These are phyloP conservation scores for Stachybotrys elegans DNA, from an alignment of 2,329 filamentous ascomycete genomes.

Conservation along the genomic window DNA sequence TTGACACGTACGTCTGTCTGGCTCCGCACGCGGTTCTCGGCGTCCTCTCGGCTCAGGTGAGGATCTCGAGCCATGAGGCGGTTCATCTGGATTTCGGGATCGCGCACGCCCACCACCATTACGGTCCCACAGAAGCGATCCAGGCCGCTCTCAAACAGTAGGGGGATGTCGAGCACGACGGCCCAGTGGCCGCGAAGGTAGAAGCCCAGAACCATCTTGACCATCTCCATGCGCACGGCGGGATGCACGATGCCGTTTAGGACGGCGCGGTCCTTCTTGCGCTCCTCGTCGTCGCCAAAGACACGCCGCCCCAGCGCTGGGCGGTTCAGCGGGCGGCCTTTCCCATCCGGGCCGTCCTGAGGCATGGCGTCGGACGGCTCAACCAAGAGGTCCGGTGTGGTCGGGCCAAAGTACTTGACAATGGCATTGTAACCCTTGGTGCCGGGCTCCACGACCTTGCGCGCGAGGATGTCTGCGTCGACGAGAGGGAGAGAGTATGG, in stretches of 20 bases:
- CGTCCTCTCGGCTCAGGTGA: conserved; percentile 79
- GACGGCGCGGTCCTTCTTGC: conserved; percentile 64
- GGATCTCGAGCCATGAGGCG: conserved; percentile 70
- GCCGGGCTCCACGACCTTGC: conserved; percentile 90
- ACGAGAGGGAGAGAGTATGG: conserved; percentile 87
- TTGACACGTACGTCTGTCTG: conserved; percentile 85
- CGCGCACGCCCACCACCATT: conserved; percentile 78
- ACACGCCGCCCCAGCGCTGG: conserved; percentile 79
- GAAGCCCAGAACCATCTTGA: conserved; percentile 63
- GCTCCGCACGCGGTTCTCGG: conserved; percentile 76
- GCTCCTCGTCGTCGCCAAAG: conserved; percentile 73
- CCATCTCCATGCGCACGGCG: conserved; percentile 79
- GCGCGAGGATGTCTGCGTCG: conserved; percentile 89
- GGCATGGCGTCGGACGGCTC: conserved; percentile 47
- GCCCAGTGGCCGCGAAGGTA: conserved; percentile 80
- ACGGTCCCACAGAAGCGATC: conserved; percentile 82
- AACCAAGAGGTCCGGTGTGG: conserved; percentile 80
- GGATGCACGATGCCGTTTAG: conserved; percentile 93
- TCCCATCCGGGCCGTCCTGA: conserved; percentile 50
- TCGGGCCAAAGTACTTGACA: conserved; percentile 72
- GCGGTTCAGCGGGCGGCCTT: conserved; percentile 74
- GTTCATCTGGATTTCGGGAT: conserved; percentile 77
- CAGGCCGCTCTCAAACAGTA: conserved; percentile 84
- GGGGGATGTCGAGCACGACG: conserved; percentile 84
- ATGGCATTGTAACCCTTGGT: conserved; percentile 80